Percentiles rank a stretch among this genome's conserved stretches.
phyloP scores from a whole-genome alignment of 768 basidiomycete species.

The Termitomyces sp. region DNA sequence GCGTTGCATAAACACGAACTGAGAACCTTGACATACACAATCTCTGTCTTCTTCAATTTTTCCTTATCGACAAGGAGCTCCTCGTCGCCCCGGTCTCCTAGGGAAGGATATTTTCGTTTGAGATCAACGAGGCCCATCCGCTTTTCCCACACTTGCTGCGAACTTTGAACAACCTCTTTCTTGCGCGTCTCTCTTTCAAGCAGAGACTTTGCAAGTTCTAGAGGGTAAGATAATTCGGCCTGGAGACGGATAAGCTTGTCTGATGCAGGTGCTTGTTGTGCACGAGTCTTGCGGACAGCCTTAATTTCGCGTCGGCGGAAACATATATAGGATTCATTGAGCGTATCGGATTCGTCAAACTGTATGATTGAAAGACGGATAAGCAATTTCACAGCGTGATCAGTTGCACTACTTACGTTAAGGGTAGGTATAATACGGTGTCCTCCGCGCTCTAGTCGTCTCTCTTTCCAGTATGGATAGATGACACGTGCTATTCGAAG shows the following conservation, averaged over 20 bases:
- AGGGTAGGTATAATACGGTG: slow-evolving; percentile 82
- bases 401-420: slow-evolving; percentile 52
- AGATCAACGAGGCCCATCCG: slow-evolving; percentile 71
- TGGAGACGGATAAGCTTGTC: slow-evolving; percentile 85
- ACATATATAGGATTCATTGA: slow-evolving; percentile 93
- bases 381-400: neutral
- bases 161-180: slow-evolving; percentile 52
- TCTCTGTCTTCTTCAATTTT: slow-evolving; percentile 54
- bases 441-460: slow-evolving; percentile 74
- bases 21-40: slow-evolving; percentile 19
- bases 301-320: slow-evolving; percentile 95
- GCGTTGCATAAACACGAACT: neutral
- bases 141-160: slow-evolving; percentile 70
- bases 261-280: slow-evolving; percentile 82
- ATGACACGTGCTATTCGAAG: slow-evolving; percentile 63
- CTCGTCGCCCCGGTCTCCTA: slow-evolving; percentile 64
- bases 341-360: slow-evolving; percentile 80
- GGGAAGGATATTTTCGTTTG: slow-evolving; percentile 64
- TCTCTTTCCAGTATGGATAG: slow-evolving; percentile 88
- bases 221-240: slow-evolving; percentile 62
- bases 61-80: slow-evolving; percentile 72
- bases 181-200: slow-evolving; percentile 73
- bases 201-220: slow-evolving; percentile 67
- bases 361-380: slow-evolving; percentile 30
- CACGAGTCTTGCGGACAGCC: slow-evolving; percentile 88